Evolutionary conservation across 169 alveolate species (phyloP).

Genomic region (Perkinsus chesapeaki): DNA sequence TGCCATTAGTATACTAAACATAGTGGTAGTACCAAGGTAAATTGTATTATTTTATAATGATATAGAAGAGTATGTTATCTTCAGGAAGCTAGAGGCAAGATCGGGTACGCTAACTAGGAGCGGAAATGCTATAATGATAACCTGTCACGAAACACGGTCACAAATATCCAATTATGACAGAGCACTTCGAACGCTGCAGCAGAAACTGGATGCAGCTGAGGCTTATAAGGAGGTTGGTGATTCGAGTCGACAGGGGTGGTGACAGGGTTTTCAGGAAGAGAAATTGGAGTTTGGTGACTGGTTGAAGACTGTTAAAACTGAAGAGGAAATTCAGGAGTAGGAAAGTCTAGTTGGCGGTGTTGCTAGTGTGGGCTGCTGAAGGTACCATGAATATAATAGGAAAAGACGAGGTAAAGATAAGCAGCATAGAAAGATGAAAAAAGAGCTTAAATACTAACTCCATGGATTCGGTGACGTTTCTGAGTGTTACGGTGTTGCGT

Average conservation of each 20-base stretch:
- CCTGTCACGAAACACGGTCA: neutral
- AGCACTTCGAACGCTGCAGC: neutral
- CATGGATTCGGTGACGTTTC: neutral
- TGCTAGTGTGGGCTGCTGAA: neutral
- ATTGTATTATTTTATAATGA: no score
- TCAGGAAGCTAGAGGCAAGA: neutral
- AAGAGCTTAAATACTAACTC: neutral
- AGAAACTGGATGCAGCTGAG: neutral
- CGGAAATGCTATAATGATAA: neutral
- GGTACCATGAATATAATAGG: neutral
- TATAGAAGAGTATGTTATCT: no score
- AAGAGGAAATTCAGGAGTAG: neutral
- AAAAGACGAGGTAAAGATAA: neutral
- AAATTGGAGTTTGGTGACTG: neutral
- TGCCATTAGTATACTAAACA: no score
- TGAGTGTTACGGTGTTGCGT: neutral
- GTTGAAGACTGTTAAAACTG: neutral
- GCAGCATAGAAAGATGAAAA: neutral
- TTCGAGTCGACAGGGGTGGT: neutral
- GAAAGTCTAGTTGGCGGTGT: neutral
- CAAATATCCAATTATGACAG: neutral
- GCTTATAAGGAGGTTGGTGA: neutral
- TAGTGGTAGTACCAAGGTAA: no score
- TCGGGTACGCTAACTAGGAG: neutral
- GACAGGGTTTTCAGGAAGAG: neutral